Evolutionary conservation across 495 filamentous ascomycete genomes (phyloP), one percentile per base, ranked within the genome.

Genomic region (Xylaria flabelliformis): DNA sequence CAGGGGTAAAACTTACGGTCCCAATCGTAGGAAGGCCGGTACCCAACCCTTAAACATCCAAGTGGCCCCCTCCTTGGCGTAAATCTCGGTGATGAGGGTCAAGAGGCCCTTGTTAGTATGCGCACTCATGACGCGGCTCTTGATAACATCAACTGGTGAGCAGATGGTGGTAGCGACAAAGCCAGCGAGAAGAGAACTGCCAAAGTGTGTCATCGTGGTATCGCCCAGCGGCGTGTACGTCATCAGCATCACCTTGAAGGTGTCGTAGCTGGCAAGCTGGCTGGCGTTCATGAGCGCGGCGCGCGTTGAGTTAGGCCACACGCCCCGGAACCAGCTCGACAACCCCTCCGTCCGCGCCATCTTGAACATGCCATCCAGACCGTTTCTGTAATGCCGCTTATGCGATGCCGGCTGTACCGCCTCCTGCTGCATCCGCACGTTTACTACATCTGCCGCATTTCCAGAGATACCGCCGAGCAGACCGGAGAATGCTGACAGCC

Each of bases 41-140:
- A 97, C 91, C 96, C 96, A 99, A n/a, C 96, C 96, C 77, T 91
- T 91, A 82, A 98, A 98, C 88, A 94, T 93, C 96, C 96, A 99
- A 71, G 84, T 80, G 58, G 93, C 80, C 36, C 95, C 95, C 80
- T 99, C 95, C 66, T 89, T 87, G 73, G 86, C 88, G 72, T 90
- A 91, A 39, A 95, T 92, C 50, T 94, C 90, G 7, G 82, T 78
- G 74, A 97, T 77, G 24, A 94, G 74, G 62, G 83, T 79, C 8
- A 85, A 73, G 21, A 95, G 83, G 48, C 87, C 87, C 64, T 90
- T 87, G 46, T 86, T 89, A 67, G 83, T 85, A 39, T 86, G 86
- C 3, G 93, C 88, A 63, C 88, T 92, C 96, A 99, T 99, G 42
- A 98, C 89, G 2, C 96, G 85, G 39, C 95, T 98, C 88, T 99